Percentiles rank a stretch among this genome's conserved stretches.
Conservation (phyloP, 306 rosid genomes). For the Dalbergia oliveri region DNA sequence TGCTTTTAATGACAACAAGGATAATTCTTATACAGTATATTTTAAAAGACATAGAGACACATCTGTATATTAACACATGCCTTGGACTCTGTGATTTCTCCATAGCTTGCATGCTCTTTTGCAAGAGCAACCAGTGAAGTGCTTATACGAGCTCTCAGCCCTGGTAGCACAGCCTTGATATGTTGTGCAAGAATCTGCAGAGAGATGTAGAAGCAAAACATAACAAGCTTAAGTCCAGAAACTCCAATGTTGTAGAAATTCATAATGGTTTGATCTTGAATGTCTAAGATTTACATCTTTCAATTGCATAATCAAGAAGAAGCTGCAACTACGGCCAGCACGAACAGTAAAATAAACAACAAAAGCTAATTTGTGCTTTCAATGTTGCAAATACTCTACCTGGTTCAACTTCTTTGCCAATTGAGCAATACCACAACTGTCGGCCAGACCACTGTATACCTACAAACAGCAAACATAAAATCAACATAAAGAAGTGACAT, state of each 20-base stretch:
- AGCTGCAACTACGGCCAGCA: constrained; percentile 14
- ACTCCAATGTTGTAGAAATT: constrained; percentile 22
- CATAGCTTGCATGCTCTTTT: constrained; percentile 92
- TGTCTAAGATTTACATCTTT: constrained; percentile 31
- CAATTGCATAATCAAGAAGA: constrained; percentile 4
- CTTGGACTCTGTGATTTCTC: constrained; percentile 93
- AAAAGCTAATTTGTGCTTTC: constrained; percentile 30
- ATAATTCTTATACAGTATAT: constrained; percentile 17
- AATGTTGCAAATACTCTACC: constrained; percentile 58
- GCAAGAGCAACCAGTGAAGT: constrained; percentile 77
- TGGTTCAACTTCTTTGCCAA: constrained; percentile 97
- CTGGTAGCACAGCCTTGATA: constrained; percentile 85
- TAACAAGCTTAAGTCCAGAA: constrained; percentile 34
- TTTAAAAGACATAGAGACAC: constrained; percentile 15
- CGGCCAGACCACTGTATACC: constrained; percentile 91
- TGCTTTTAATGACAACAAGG: constrained; percentile 40
- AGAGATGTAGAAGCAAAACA: constrained; percentile 41
- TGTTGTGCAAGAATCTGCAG: constrained; percentile 88
- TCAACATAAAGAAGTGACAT: constrained; percentile 24
- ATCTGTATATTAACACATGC: constrained; percentile 53
- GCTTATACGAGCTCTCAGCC: constrained; percentile 84
- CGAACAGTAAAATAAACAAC: constrained; percentile 23
- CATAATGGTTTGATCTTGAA: constrained; percentile 33
- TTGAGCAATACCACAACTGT: constrained; percentile 92
- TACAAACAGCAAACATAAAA: constrained; percentile 51